These are phyloP conservation scores for Aspergillus pseudoterreus DNA, from an alignment of 2,329 filamentous ascomycete species.

Conservation along the genomic window DNA sequence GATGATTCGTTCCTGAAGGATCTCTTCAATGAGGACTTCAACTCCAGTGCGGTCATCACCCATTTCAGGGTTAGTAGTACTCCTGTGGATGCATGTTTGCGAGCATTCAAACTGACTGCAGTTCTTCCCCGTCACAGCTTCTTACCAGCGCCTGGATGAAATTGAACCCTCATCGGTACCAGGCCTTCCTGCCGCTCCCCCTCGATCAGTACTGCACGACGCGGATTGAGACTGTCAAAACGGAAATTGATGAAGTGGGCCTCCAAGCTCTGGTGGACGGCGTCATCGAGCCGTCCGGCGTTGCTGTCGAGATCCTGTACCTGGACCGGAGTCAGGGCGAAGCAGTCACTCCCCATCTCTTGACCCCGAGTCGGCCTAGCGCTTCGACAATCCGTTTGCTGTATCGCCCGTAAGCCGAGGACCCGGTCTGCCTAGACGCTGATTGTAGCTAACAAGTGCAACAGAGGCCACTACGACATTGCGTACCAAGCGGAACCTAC, in stretches of 20 bases:
- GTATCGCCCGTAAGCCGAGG: constrained; percentile 59
- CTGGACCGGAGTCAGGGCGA: constrained; percentile 79
- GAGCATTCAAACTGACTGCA: constrained; percentile 15
- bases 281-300: constrained; percentile 71
- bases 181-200: constrained; percentile 64
- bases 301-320: constrained; percentile 84
- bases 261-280: constrained; percentile 73
- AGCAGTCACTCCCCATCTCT: constrained; percentile 58
- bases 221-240: constrained; percentile 68
- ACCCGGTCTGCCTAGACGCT: background rate
- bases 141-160: constrained; percentile 84
- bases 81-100: background rate
- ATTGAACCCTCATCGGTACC: constrained; percentile 64
- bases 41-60: constrained; percentile 76
- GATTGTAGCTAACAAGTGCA: constrained; percentile 17
- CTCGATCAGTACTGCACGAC: constrained; percentile 67
- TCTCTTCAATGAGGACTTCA: constrained; percentile 68
- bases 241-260: constrained; percentile 89
- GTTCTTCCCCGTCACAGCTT: constrained; percentile 49
- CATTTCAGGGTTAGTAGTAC: constrained; percentile 60
- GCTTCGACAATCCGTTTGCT: constrained; percentile 65
- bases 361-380: constrained; percentile 36
- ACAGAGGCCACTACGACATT: constrained; percentile 85
- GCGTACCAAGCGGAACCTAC: constrained; percentile 65
- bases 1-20: constrained; percentile 56